Conservation (phyloP, 176 grass and related monocot species). For the Lolium multiflorum region DNA sequence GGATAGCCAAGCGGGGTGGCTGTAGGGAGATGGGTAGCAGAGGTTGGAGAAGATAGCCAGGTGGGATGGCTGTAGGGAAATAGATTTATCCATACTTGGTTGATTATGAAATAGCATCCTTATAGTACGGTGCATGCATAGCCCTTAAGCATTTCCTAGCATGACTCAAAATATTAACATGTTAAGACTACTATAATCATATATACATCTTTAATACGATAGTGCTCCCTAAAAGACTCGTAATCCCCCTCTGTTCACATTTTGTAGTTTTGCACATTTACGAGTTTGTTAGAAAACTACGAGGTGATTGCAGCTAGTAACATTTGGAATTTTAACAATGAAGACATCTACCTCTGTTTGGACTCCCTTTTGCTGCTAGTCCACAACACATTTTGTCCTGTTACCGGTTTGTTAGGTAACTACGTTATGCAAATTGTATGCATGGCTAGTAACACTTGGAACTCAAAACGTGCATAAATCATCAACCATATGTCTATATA, state of each 20-base stretch:
- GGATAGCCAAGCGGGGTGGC: neutral
- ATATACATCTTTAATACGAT: too few relatives aligned
- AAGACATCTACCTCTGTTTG: neutral
- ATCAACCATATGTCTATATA: neutral
- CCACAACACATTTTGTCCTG: neutral
- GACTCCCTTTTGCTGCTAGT: slow-evolving; percentile 1
- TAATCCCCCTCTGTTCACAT: neutral
- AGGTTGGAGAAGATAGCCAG: neutral
- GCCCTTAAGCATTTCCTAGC: too few relatives aligned
- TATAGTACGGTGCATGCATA: too few relatives aligned
- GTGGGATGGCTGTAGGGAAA: neutral
- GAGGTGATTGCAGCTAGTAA: neutral
- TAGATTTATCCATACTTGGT: neutral
- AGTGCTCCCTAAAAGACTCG: too few relatives aligned
- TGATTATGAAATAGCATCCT: slow-evolving; percentile 1
- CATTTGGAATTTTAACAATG: neutral
- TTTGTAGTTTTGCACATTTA: neutral
- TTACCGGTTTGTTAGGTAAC: slow-evolving; percentile 18
- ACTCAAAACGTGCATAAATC: slow-evolving; percentile 2
- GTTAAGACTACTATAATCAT: too few relatives aligned
- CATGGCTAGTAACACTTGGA: neutral
- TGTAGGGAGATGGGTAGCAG: neutral
- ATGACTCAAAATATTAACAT: too few relatives aligned
- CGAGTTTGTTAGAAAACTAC: neutral
- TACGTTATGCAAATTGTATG: slow-evolving; percentile 3